A percentile compares a stretch with the other conserved stretches of the same genome.
These are phyloP conservation scores for Macrolepiota dolichaula DNA, from an alignment of 768 basidiomycete species.

Conservation along the genomic window DNA sequence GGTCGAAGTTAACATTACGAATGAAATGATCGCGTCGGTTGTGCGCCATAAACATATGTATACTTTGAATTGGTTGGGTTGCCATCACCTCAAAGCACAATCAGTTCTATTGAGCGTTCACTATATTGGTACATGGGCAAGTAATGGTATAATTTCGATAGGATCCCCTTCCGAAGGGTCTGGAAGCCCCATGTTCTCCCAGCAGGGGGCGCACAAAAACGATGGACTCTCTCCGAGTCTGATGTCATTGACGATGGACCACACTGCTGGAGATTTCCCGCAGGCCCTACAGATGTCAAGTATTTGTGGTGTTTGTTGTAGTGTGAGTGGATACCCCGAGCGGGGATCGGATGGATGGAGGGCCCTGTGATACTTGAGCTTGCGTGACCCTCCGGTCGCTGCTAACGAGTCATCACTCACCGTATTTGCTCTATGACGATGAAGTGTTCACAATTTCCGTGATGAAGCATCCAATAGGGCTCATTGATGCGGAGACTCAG, in stretches of 20 bases:
- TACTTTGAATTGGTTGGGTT: background rate
- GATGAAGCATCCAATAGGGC: conserved; percentile 82
- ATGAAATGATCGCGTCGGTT: background rate
- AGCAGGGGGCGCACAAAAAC: conserved; percentile 69
- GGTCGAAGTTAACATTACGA: conserved; percentile 23
- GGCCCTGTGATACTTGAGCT: conserved; percentile 37
- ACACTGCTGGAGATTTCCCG: conserved; percentile 63
- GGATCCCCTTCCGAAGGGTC: conserved; percentile 20
- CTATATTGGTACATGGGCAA: background rate
- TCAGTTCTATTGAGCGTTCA: background rate
- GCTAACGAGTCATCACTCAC: conserved; percentile 23
- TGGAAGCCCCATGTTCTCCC: conserved; percentile 63
- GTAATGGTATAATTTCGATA: conserved; percentile 8
- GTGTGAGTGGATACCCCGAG: conserved; percentile 63
- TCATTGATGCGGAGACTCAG: conserved; percentile 62
- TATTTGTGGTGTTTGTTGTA: conserved; percentile 60
- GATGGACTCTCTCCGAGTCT: conserved; percentile 79
- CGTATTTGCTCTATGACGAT: conserved; percentile 71
- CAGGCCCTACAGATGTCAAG: conserved; percentile 69
- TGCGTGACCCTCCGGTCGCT: background rate
- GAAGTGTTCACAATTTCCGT: conserved; percentile 82
- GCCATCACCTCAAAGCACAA: background rate
- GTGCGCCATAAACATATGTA: too few relatives aligned
- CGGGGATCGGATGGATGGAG: conserved; percentile 54
- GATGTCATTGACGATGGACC: conserved; percentile 66